A percentile compares a stretch with the other conserved stretches of the same genome.
Conservation (phyloP, 805 yeast species). For the Saturnispora diversa region DNA sequence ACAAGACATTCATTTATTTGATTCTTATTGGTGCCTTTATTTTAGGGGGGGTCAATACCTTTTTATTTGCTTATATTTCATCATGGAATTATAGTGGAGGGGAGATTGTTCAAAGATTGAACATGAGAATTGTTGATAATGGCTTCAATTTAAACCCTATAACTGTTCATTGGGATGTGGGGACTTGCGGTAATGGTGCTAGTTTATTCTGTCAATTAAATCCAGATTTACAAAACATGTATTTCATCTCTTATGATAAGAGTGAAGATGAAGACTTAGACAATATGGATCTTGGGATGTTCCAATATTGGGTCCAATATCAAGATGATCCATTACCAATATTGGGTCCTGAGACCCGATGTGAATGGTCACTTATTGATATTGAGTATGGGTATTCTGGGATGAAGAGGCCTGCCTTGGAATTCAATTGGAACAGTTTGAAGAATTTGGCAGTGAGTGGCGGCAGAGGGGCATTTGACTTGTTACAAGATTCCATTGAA, state of each 20-base stretch:
- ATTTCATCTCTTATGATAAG: constrained; percentile 56
- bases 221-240: constrained; percentile 1
- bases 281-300: constrained; percentile 14
- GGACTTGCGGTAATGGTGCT: constrained; percentile 83
- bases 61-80: constrained; percentile 53
- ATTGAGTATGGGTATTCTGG: constrained; percentile 35
- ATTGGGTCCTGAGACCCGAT: constrained; percentile 20
- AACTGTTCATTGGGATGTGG: constrained; percentile 65
- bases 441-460: background rate
- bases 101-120: constrained; percentile 49
- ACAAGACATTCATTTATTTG: constrained; percentile 19
- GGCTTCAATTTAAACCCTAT: constrained; percentile 13
- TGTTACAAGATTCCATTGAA: background rate
- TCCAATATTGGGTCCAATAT: constrained; percentile 45
- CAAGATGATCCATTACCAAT: constrained; percentile 24
- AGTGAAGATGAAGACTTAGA: constrained; percentile 48
- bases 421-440: background rate
- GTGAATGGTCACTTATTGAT: constrained; percentile 39
- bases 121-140: constrained; percentile 23
- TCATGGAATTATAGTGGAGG: constrained; percentile 88
- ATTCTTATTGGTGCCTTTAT: constrained; percentile 30
- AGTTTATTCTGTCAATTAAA: constrained; percentile 64
- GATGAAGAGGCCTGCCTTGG: background rate
- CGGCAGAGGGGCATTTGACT: background rate
- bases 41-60: constrained; percentile 32